These are phyloP conservation scores for Phlyctochytrium bullatum DNA, from an alignment of 192 early-diverging fungal species.

Conservation along the genomic window DNA sequence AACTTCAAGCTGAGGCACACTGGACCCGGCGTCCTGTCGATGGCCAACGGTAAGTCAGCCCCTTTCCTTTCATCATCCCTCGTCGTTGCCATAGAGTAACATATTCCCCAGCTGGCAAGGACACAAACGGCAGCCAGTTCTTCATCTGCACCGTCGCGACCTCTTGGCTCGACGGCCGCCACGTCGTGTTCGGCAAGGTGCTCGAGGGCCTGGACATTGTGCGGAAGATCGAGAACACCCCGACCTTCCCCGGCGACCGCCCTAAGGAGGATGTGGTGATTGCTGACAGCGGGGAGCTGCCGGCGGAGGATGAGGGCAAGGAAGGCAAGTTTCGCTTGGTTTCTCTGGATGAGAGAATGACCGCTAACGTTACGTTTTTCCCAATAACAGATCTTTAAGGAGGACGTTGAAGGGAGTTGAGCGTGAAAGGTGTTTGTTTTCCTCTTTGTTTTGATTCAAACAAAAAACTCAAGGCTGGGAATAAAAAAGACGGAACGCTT, in stretches of 20 bases:
- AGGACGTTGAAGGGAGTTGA: too few relatives aligned
- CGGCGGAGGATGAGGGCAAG: constrained; percentile 36
- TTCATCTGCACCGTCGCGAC: constrained; percentile 55
- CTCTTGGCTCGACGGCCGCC: constrained; percentile 55
- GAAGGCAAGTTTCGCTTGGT: constrained; percentile 6
- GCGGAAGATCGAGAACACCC: constrained; percentile 39
- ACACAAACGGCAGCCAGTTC: constrained; percentile 86
- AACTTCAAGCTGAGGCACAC: constrained; percentile 86
- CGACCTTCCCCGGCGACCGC: constrained; percentile 47
- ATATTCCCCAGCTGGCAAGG: constrained; percentile 35
- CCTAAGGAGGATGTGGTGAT: constrained; percentile 52
- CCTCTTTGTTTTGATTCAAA: not conserved
- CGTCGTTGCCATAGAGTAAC: too few relatives aligned
- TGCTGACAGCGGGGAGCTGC: constrained; percentile 46
- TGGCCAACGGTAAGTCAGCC: constrained; percentile 77
- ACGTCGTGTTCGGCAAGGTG: constrained; percentile 60
- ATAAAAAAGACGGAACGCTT: not conserved
- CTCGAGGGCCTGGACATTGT: constrained; percentile 41
- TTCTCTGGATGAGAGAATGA: not conserved
- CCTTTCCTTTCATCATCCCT: constrained; percentile 38
- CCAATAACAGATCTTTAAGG: too few relatives aligned
- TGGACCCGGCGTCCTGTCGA: constrained; percentile 74
- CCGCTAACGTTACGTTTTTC: not conserved
- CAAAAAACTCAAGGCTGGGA: not conserved
- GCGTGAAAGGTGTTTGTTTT: too few relatives aligned